Evolutionary conservation across 352 stramenopile genomes (phyloP).

Genomic region (Discostella stelligera): DNA sequence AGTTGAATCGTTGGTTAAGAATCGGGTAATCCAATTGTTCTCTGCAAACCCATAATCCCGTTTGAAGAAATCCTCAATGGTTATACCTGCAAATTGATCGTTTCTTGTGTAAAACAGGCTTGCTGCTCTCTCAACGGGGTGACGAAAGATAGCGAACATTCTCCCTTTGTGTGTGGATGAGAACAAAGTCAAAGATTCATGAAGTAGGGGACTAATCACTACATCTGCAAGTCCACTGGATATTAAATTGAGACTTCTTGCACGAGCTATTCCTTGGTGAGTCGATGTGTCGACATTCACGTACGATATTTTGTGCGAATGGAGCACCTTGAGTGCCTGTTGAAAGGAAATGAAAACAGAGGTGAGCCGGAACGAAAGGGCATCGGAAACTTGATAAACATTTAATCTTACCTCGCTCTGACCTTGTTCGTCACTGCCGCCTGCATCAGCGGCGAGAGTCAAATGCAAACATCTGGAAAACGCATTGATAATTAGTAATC

Average conservation of each 20-base stretch:
- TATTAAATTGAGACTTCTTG: slow-evolving; percentile 45
- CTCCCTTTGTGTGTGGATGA: slow-evolving; percentile 39
- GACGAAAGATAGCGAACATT: slow-evolving; percentile 58
- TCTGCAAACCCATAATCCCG: slow-evolving; percentile 24
- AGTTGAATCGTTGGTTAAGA: slow-evolving; percentile 49
- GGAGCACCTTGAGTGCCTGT: slow-evolving; percentile 41
- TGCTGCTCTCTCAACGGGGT: slow-evolving; percentile 65
- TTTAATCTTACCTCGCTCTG: slow-evolving; percentile 23
- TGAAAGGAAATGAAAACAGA: slow-evolving; percentile 2
- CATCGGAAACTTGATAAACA: not conserved
- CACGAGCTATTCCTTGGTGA: slow-evolving; percentile 43
- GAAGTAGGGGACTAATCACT: slow-evolving; percentile 46
- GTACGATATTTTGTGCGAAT: slow-evolving; percentile 40
- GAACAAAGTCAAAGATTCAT: slow-evolving; percentile 46
- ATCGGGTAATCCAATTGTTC: slow-evolving; percentile 63
- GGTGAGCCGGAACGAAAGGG: not conserved
- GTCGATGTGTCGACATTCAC: slow-evolving; percentile 61
- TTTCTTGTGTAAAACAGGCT: slow-evolving; percentile 55
- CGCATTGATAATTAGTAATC: too few relatives aligned
- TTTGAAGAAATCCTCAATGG: slow-evolving; percentile 51
- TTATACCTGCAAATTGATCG: slow-evolving; percentile 48
- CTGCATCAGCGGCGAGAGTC: slow-evolving; percentile 41
- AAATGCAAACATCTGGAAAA: slow-evolving; percentile 45
- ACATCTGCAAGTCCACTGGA: slow-evolving; percentile 50
- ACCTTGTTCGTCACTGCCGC: slow-evolving; percentile 20